phyloP scores from a whole-genome alignment of 2,329 filamentous ascomycete species.

The Cladosporium sp. region DNA sequence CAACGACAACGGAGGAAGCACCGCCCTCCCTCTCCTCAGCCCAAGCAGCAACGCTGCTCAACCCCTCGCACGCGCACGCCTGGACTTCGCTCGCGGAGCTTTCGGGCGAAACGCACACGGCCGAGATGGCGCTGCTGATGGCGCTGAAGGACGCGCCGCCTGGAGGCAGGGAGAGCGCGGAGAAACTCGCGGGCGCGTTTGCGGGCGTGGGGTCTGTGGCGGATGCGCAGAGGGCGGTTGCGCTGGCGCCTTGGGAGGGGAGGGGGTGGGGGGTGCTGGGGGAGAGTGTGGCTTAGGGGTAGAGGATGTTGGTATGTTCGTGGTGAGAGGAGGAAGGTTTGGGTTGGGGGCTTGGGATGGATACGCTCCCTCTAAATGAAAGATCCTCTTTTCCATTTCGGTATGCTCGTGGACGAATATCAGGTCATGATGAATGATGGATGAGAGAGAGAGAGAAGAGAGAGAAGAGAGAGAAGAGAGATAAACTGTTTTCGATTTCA shows the following conservation, averaged over 20 bases:
- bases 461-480: no score
- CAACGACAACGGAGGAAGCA: conserved; percentile 20
- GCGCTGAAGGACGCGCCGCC: conserved; percentile 72
- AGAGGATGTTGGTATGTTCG: no score
- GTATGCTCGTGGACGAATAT: no score
- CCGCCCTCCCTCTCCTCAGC: conserved; percentile 59
- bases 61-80: conserved; percentile 72
- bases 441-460: no score
- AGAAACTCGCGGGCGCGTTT: conserved; percentile 69
- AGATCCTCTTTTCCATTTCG: no score
- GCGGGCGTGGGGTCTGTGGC: conserved; percentile 65
- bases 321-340: no score
- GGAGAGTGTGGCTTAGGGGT: no score
- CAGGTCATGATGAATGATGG: no score
- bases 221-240: conserved; percentile 72
- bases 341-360: no score
- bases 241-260: conserved; percentile 75
- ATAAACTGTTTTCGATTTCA: no score
- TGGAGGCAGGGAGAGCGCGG: conserved; percentile 61
- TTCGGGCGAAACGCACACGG: conserved; percentile 52
- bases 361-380: no score
- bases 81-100: conserved; percentile 72
- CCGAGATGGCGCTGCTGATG: conserved; percentile 78
- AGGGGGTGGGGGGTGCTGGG: conserved; percentile 55
- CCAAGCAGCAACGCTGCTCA: conserved; percentile 73